Conservation (phyloP, 495 filamentous ascomycete genomes). For the Penicillium pulvis region DNA sequence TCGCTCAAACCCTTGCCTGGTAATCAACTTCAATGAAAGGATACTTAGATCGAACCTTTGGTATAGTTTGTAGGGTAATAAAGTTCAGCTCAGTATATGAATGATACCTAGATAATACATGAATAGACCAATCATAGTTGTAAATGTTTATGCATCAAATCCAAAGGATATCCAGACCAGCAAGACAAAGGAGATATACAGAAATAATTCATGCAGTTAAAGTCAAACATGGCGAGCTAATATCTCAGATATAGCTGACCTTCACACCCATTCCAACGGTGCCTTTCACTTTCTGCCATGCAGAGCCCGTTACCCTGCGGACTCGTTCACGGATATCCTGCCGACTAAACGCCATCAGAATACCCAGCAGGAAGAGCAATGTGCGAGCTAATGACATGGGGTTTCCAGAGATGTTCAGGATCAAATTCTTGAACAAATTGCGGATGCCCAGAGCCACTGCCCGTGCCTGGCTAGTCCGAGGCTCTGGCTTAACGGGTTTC, state of each 20-base stretch:
- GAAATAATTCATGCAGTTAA: constrained; percentile 18
- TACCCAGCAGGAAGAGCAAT: constrained; percentile 78
- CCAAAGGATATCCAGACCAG: constrained; percentile 19
- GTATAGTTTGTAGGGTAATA: neutral
- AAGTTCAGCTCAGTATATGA: constrained; percentile 1
- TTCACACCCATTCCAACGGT: constrained; percentile 98
- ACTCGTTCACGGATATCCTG: constrained; percentile 75
- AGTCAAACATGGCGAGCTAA: constrained; percentile 6
- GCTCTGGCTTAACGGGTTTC: constrained; percentile 40
- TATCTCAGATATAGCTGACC: constrained; percentile 84
- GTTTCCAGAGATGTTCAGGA: constrained; percentile 64
- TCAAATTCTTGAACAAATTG: constrained; percentile 62
- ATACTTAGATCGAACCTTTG: neutral
- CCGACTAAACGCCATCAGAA: constrained; percentile 75
- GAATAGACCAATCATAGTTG: neutral
- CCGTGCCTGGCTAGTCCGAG: constrained; percentile 33
- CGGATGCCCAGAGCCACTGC: constrained; percentile 54
- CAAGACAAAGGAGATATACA: constrained; percentile 20
- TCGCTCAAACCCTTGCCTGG: neutral
- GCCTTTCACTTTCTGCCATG: constrained; percentile 80
- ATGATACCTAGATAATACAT: constrained; percentile 4
- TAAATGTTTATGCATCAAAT: constrained; percentile 6
- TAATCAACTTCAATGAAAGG: neutral
- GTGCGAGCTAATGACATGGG: constrained; percentile 74
- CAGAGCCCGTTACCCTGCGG: constrained; percentile 61